Evolutionary conservation across 2,329 filamentous ascomycete species (phyloP), one percentile per base, ranked within the genome.

Genomic region (Teratosphaeria zuluensis): DNA sequence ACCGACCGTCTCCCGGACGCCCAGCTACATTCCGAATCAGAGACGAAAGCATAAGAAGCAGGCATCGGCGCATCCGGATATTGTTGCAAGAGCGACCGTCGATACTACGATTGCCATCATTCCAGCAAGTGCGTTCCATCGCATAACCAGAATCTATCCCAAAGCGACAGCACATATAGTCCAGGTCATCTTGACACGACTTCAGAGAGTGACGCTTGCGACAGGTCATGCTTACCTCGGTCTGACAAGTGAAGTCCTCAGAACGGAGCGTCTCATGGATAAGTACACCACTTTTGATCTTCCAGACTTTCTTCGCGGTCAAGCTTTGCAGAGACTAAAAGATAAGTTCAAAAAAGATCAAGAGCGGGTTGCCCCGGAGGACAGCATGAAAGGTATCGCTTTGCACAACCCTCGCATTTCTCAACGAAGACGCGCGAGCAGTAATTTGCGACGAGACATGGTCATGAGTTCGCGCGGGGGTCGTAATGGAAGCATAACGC

Each of bases 71-170:
- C 94, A 99, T 74, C 94, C 94, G 11, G 94, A 99, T 69, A 94
- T 99, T 62, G 90, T 99, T 63, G 94, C 92, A n/a, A 84, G 94
- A 64, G 94, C 94, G 5, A 95, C 91, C 16, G 88, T 95, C 28
- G 95, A 99, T 70, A 99, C 94, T 0, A 99, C 95, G 0, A 96
- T 99, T 73, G 94, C 94, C 5, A 95, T 99, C 63, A 99, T 99
- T 59, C 95, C 95, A 1, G 94, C 94, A 0, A 96, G 91, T 70
- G 95, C 94, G 3, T 99, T 99, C 68, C 85, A 91, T 56, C 86
- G 95, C 8, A 78, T 99, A 56, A 99, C 95, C 55, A 85, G 90
- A 69, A 87, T 96, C 28, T 99, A 97, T 67, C 94, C 94, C 9
- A 95, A 95, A 76, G 92, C 95, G 9, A 96, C 94, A 1, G 88